Conservation (phyloP, 805 yeast genomes). For the Naumovozyma castellii region DNA sequence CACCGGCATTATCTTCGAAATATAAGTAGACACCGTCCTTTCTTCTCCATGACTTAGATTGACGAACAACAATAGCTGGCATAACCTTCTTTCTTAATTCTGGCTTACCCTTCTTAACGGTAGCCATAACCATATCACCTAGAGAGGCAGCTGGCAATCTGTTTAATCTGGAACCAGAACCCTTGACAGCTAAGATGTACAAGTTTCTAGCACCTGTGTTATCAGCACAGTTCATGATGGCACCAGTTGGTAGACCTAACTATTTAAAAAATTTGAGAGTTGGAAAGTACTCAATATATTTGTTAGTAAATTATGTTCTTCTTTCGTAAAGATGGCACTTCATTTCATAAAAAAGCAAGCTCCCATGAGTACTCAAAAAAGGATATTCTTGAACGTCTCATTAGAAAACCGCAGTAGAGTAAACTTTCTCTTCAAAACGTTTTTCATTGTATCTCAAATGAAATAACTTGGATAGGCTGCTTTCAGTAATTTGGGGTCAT, state of each 20-base stretch:
- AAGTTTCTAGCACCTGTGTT: slow-evolving; percentile 99
- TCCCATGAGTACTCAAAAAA: not conserved
- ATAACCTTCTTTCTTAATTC: slow-evolving; percentile 99
- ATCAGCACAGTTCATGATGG: slow-evolving; percentile 99
- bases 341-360: not conserved
- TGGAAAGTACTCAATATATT: not conserved
- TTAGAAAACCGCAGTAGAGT: too few relatives aligned
- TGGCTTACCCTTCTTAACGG: slow-evolving; percentile 99
- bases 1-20: slow-evolving; percentile 99
- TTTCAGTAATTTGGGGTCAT: too few relatives aligned
- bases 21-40: slow-evolving; percentile 98
- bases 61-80: slow-evolving; percentile 99
- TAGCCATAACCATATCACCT: slow-evolving; percentile 99
- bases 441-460: too few relatives aligned
- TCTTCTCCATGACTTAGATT: slow-evolving; percentile 99
- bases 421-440: too few relatives aligned
- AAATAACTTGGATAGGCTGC: too few relatives aligned
- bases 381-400: too few relatives aligned
- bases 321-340: not conserved
- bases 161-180: slow-evolving; percentile 98
- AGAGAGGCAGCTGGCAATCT: slow-evolving; percentile 99
- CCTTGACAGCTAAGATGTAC: slow-evolving; percentile 97
- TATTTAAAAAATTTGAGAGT: slow-evolving; percentile 25
- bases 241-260: slow-evolving; percentile 99
- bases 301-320: slow-evolving; percentile 2